Conservation (phyloP, 2,329 filamentous ascomycete species). For the Fusarium guadeloupense region DNA sequence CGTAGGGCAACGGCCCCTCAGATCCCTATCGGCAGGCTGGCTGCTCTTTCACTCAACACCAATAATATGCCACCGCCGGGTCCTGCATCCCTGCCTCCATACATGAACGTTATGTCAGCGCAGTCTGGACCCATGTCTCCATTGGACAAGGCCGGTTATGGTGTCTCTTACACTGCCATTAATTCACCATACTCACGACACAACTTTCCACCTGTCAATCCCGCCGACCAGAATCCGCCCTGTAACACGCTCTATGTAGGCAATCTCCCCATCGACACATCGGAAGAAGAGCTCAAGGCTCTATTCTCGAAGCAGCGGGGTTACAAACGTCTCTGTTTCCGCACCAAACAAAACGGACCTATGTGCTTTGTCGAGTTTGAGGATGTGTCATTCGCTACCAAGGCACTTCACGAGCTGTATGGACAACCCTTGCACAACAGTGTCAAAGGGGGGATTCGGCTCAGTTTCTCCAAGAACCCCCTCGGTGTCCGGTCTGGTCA, state of each 20-base stretch:
- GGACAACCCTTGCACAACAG: conserved; percentile 89
- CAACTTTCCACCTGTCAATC: conserved; percentile 86
- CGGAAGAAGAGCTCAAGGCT: conserved; percentile 93
- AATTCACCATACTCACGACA: conserved; percentile 67
- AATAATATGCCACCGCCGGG: conserved; percentile 55
- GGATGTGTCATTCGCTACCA: conserved; percentile 90
- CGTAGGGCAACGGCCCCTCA: conserved; percentile 76
- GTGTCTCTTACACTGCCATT: conserved; percentile 44
- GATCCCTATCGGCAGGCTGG: conserved; percentile 74
- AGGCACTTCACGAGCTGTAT: conserved; percentile 88
- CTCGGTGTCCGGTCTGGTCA: conserved; percentile 88
- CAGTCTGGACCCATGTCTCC: conserved; percentile 43
- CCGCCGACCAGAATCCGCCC: conserved; percentile 94
- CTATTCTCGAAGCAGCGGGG: conserved; percentile 93
- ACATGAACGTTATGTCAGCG: conserved; percentile 53
- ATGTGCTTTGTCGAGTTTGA: conserved; percentile 99
- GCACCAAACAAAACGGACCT: conserved; percentile 92
- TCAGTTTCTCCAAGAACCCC: conserved; percentile 98
- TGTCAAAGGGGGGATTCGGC: conserved; percentile 90
- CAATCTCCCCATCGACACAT: conserved; percentile 92
- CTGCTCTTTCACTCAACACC: conserved; percentile 76
- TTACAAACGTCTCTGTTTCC: conserved; percentile 94
- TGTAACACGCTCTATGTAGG: conserved; percentile 98
- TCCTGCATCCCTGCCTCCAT: conserved; percentile 64
- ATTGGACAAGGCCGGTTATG: conserved; percentile 3